A percentile compares a stretch with the other conserved stretches of the same genome.
These are phyloP conservation scores for Guillardia theta DNA, from an alignment of 78 protist genomes.

Conservation along the genomic window DNA sequence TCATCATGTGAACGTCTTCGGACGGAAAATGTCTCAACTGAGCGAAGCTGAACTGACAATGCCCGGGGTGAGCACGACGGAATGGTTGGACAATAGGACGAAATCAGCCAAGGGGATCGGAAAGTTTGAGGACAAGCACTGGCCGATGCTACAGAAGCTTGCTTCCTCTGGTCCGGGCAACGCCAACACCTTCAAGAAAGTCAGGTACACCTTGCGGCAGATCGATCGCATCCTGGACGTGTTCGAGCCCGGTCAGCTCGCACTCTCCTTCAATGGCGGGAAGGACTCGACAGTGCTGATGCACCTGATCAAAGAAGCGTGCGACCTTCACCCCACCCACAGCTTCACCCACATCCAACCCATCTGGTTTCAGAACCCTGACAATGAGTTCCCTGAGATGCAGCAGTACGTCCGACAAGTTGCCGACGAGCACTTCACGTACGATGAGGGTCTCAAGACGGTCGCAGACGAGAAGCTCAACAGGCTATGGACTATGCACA, in stretches of 20 bases:
- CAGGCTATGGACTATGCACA: conserved; percentile 8
- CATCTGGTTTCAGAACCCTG: conserved; percentile 15
- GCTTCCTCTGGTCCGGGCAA: neutral
- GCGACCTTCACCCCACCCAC: neutral
- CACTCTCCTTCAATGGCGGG: conserved; percentile 21
- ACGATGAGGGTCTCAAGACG: neutral
- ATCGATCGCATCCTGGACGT: conserved; percentile 4
- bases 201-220: neutral
- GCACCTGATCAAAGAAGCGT: neutral
- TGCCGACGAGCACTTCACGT: neutral
- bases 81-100: neutral
- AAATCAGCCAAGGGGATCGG: neutral
- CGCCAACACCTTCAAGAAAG: neutral
- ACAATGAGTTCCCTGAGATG: neutral
- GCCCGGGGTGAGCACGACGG: neutral
- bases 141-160: neutral
- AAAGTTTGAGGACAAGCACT: neutral
- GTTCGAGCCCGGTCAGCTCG: conserved; percentile 26
- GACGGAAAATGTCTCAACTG: too few relatives aligned
- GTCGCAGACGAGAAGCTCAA: neutral
- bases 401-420: neutral
- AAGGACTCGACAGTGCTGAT: neutral
- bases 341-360: conserved; percentile 29
- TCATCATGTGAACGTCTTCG: too few relatives aligned
- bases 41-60: too few relatives aligned